Evolutionary conservation across 2,329 filamentous ascomycete species (phyloP), one percentile per base, ranked within the genome.

Genomic region (Claviceps purpurea): DNA sequence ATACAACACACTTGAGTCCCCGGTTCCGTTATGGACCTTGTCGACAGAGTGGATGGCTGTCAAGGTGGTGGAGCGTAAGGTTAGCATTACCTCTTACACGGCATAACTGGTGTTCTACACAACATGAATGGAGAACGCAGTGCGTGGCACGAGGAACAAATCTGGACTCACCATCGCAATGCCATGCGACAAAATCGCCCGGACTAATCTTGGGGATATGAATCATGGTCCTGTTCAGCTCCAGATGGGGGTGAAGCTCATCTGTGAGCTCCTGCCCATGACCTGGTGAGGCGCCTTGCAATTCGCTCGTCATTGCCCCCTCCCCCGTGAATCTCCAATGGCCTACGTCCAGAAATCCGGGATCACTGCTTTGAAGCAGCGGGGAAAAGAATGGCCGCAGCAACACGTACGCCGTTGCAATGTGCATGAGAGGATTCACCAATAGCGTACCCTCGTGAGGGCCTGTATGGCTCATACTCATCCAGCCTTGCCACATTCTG

Each of bases 401-500:
- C 0, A 96, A 75, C 44, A 82, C 78, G 61, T 96, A 96, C 0
- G 85, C 82, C 0, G 86, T 93, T 0, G 87, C 81, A 51, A 87
- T 77, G 56, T 78, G 77, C 46, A 93, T 69, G 50, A 94, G 72
- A 0, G 90, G 90, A 60, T 90, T 90, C 2, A 95, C 85, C 44
- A 87, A 74, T 50, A 96, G 68, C 0, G 89, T 93, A 1, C 90
- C 90, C 68, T 95, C 83, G 5, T 75, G 74, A 0, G 87, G 86
- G 0, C 75, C 81, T 0, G 81, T 84, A n/a, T 73, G 70, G 53
- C 84, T 89, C 76, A 96, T 84, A 54, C 78, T 79, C 50, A 96
- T 67, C 90, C 90, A 96, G 18, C 89, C 90, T 68, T 96, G 90
- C 65, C 87, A 91, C 76, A 89, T 85, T 41, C 91, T 78, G 68